Conservation (phyloP, 1,284 basidiomycete species). For the Ceratobasidium theobromae region DNA sequence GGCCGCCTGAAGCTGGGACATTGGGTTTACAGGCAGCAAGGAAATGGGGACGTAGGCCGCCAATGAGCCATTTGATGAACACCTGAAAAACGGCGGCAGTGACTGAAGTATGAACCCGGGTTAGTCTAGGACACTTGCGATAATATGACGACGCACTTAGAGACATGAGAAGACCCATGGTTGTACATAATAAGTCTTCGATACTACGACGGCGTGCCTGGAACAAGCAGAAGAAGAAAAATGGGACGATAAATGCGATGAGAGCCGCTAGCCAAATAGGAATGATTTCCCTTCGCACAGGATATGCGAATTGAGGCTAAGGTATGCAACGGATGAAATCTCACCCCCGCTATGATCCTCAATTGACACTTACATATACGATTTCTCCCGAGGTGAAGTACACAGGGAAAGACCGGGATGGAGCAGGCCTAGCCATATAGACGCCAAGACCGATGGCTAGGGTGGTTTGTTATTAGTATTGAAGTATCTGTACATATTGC, state of each 20-base stretch:
- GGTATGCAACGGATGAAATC: neutral
- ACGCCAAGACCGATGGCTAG: slow-evolving; percentile 52
- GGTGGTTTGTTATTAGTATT: neutral
- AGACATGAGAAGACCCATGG: slow-evolving; percentile 55
- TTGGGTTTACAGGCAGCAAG: slow-evolving; percentile 54
- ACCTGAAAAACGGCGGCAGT: slow-evolving; percentile 49
- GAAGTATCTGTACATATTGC: neutral
- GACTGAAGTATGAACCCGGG: neutral
- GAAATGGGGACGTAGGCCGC: slow-evolving; percentile 55
- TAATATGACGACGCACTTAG: slow-evolving; percentile 41
- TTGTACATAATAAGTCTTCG: slow-evolving; percentile 53
- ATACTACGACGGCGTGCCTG: slow-evolving; percentile 52
- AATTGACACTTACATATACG: slow-evolving; percentile 39
- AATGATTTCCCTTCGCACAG: slow-evolving; percentile 54
- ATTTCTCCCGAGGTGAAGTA: slow-evolving; percentile 41
- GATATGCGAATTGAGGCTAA: slow-evolving; percentile 41
- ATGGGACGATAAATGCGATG: slow-evolving; percentile 56
- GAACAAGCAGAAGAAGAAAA: slow-evolving; percentile 54
- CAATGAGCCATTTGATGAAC: slow-evolving; percentile 59
- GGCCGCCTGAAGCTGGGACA: slow-evolving; percentile 43
- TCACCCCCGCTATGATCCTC: neutral
- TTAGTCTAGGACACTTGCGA: neutral
- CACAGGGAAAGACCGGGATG: slow-evolving; percentile 43
- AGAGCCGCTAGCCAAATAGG: slow-evolving; percentile 57
- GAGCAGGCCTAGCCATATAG: slow-evolving; percentile 48